Evolutionary conservation across 768 basidiomycete species (phyloP).

Genomic region (Panaeolus cyanescens): DNA sequence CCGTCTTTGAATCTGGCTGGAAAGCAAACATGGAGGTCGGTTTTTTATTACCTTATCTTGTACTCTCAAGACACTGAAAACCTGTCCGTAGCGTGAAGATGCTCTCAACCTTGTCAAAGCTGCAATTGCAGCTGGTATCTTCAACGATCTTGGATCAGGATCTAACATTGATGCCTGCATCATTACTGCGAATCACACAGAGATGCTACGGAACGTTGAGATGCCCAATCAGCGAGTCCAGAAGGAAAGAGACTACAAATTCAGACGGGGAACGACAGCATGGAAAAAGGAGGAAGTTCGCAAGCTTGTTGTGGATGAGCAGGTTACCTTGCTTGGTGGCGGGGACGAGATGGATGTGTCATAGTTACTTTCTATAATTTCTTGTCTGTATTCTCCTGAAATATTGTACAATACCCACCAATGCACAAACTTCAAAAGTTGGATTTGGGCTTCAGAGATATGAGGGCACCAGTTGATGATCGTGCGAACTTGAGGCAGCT

Average conservation of each 20-base stretch:
- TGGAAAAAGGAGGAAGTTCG: slow-evolving; percentile 83
- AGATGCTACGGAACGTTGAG: slow-evolving; percentile 93
- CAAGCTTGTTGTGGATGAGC: slow-evolving; percentile 72
- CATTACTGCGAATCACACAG: slow-evolving; percentile 83
- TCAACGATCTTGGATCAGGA: slow-evolving; percentile 98
- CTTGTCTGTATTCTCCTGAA: neutral
- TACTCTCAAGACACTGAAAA: neutral
- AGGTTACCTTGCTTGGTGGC: slow-evolving; percentile 48
- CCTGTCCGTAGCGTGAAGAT: slow-evolving; percentile 60
- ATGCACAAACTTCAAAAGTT: neutral
- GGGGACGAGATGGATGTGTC: slow-evolving; percentile 85
- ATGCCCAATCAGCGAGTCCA: slow-evolving; percentile 85
- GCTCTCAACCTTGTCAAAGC: slow-evolving; percentile 82
- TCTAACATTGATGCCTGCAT: slow-evolving; percentile 98
- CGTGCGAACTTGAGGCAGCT: neutral
- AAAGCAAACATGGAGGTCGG: slow-evolving; percentile 77
- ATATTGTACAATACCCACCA: slow-evolving; percentile 3
- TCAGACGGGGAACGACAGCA: slow-evolving; percentile 86
- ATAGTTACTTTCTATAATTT: slow-evolving; percentile 32
- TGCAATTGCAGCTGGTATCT: slow-evolving; percentile 94
- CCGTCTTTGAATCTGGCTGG: slow-evolving; percentile 92
- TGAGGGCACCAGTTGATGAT: too few species aligned
- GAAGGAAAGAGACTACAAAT: slow-evolving; percentile 74
- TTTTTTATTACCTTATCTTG: slow-evolving; percentile 6
- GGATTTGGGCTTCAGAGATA: neutral